Evolutionary conservation across 2,329 filamentous ascomycete genomes (phyloP).

Genomic region (Verticillium isaacii): DNA sequence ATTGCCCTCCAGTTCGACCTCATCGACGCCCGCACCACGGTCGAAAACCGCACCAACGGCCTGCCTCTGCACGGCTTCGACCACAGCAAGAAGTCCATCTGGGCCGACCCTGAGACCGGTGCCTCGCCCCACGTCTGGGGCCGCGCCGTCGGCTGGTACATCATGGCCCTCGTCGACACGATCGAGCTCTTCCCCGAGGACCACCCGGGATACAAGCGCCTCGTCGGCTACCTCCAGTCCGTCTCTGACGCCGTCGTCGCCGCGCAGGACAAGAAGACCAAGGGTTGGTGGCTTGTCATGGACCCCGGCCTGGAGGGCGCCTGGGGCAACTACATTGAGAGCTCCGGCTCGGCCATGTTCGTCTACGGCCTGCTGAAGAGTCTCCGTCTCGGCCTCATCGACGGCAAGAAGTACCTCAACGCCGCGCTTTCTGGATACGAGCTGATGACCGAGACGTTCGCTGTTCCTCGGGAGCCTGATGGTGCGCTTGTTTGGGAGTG

Average conservation of each 20-base stretch:
- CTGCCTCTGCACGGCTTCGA: slow-evolving; percentile 50
- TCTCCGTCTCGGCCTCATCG: slow-evolving; percentile 26
- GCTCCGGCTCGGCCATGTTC: slow-evolving; percentile 30
- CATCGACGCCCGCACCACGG: slow-evolving; percentile 32
- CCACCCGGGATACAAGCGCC: slow-evolving; percentile 28
- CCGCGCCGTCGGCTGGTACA: slow-evolving; percentile 30
- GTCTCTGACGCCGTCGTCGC: slow-evolving; percentile 35
- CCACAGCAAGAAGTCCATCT: slow-evolving; percentile 35
- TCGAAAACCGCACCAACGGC: slow-evolving; percentile 25
- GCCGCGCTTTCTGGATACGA: slow-evolving; percentile 37
- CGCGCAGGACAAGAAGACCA: slow-evolving; percentile 31
- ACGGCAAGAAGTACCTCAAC: slow-evolving; percentile 23
- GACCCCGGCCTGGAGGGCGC: slow-evolving; percentile 24
- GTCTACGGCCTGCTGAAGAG: slow-evolving; percentile 30
- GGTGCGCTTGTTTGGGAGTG: slow-evolving; percentile 33
- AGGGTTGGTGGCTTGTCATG: slow-evolving; percentile 34
- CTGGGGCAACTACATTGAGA: slow-evolving; percentile 30
- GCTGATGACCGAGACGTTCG: slow-evolving; percentile 37
- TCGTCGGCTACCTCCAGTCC: slow-evolving; percentile 33
- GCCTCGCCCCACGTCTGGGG: slow-evolving; percentile 47
- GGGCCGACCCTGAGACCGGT: slow-evolving; percentile 42
- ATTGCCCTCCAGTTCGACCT: slow-evolving; percentile 36
- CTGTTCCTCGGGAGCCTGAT: slow-evolving; percentile 35
- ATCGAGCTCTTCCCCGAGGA: slow-evolving; percentile 34
- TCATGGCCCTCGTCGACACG: slow-evolving; percentile 40